Evolutionary conservation across 1,284 basidiomycete genomes (phyloP), one percentile per base, ranked within the genome.

Genomic region (Schizophyllum amplum): DNA sequence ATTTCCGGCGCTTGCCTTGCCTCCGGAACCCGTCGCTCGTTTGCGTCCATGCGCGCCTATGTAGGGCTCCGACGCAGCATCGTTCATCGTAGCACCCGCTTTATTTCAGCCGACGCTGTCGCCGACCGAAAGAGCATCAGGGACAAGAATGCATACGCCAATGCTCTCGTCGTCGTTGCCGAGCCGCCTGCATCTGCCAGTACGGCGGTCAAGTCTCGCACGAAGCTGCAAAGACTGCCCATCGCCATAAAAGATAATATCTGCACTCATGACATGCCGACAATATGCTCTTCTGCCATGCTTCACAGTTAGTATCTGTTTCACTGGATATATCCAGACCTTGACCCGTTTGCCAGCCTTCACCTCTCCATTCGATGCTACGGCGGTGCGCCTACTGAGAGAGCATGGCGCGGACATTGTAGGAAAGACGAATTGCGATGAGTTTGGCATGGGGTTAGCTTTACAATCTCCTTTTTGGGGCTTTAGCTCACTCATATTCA

Each of bases 391-490:
- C 1, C 71, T 84, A 1, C 72, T 99, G 0, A 73, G 78, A 1
- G 61, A 73, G 0, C 77, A 81, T 0, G 94, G 93, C 1, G 93
- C 88, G 0, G 69, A 79, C 9, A 81, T 98, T 15, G 67, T 87
- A 0, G 94, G 93, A 1, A 96, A 96, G 72, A 89, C 94, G 0
- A 98, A 98, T 67, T 94, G 94, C 71, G 96, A 99, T 68, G 96
- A 98, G 70, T 99, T 99, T 71, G 95, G 95, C 0, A 99, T 99
- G 96, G 96, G 96, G 87, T 94, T 60, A 20, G 77, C 69, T 52
- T 24, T n/a, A n/a, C n/a, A n/a, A n/a, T n/a, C n/a, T n/a, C 22
- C 48, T 53, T 23, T 26, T 57, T 27, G 3, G 48, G 6, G 27
- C 46, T 46, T 27, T 52, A 24, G 21, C n/a, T 55, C 42, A n/a